A percentile compares a stretch with the other conserved stretches of the same genome.
Evolutionary conservation across 495 filamentous ascomycete genomes (phyloP).

Genomic region (Letharia lupina): DNA sequence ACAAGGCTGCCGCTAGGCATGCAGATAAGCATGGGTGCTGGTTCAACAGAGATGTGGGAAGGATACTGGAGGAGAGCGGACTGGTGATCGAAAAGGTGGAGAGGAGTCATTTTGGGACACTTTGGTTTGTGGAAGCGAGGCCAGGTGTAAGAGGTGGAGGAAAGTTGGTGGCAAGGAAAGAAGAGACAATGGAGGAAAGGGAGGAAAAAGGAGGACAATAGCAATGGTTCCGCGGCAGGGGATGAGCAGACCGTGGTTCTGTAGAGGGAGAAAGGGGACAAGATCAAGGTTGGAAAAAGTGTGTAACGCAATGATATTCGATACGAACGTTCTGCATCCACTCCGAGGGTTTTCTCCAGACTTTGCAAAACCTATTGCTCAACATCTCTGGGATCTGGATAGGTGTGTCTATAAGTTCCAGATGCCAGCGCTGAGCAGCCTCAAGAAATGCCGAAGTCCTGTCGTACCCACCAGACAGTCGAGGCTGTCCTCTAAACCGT

Average conservation of each 20-base stretch:
- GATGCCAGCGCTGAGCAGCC: background rate
- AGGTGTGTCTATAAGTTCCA: background rate
- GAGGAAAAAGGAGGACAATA: background rate
- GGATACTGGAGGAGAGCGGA: constrained; percentile 69
- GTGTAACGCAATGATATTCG: background rate
- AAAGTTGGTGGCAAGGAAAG: background rate
- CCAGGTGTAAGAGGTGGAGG: constrained; percentile 2
- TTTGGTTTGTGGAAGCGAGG: constrained; percentile 50
- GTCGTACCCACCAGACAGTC: background rate
- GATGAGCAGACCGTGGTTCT: background rate
- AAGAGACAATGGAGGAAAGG: background rate
- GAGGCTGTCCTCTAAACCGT: background rate
- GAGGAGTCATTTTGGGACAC: constrained; percentile 71
- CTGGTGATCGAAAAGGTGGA: constrained; percentile 65
- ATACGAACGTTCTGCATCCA: too few species aligned
- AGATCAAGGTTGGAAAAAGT: background rate
- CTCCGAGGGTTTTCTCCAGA: background rate
- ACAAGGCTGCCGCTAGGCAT: constrained; percentile 67
- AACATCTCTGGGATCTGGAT: background rate
- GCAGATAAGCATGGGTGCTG: constrained; percentile 85
- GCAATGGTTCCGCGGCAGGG: background rate
- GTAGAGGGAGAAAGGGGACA: background rate
- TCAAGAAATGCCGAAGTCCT: background rate
- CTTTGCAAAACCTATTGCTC: background rate
- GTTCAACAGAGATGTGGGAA: constrained; percentile 90